Percentiles rank a stretch among this genome's conserved stretches.
Evolutionary conservation across 345 rosid species (phyloP).

Genomic region (Linum tenue): DNA sequence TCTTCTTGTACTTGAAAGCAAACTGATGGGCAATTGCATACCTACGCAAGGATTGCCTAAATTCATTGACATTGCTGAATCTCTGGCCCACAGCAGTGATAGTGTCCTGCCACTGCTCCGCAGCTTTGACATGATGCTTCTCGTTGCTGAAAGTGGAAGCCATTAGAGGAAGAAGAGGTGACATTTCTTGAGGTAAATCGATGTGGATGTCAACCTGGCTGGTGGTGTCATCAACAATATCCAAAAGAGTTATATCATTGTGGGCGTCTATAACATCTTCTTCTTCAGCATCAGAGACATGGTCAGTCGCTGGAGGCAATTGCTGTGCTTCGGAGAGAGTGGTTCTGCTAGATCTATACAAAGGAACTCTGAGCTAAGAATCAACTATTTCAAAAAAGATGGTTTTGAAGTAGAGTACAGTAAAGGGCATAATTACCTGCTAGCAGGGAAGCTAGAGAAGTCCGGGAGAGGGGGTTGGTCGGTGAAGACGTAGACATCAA

Average conservation of each 20-base stretch:
- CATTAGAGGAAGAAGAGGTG: slow-evolving; percentile 38
- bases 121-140: slow-evolving; percentile 60
- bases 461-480: slow-evolving; percentile 50
- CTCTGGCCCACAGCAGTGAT: slow-evolving; percentile 91
- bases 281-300: slow-evolving; percentile 26
- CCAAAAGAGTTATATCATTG: slow-evolving; percentile 26
- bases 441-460: slow-evolving; percentile 71
- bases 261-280: slow-evolving; percentile 42
- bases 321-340: slow-evolving; percentile 55
- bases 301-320: slow-evolving; percentile 31
- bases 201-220: slow-evolving; percentile 31
- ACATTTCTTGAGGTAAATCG: slow-evolving; percentile 38
- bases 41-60: slow-evolving; percentile 73
- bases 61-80: slow-evolving; percentile 68
- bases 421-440: slow-evolving; percentile 47
- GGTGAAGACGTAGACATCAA: slow-evolving; percentile 51
- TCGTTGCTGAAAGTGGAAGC: slow-evolving; percentile 19
- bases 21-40: slow-evolving; percentile 93
- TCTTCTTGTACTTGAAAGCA: slow-evolving; percentile 85
- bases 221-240: slow-evolving; percentile 33
- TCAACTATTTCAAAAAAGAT: neutral
- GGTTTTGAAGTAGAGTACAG: slow-evolving; percentile 6
- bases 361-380: slow-evolving; percentile 14
- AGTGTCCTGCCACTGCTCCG: slow-evolving; percentile 86
- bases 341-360: slow-evolving; percentile 78